Conservation (phyloP, 139 green algal genomes). For the Micromonas commoda region DNA sequence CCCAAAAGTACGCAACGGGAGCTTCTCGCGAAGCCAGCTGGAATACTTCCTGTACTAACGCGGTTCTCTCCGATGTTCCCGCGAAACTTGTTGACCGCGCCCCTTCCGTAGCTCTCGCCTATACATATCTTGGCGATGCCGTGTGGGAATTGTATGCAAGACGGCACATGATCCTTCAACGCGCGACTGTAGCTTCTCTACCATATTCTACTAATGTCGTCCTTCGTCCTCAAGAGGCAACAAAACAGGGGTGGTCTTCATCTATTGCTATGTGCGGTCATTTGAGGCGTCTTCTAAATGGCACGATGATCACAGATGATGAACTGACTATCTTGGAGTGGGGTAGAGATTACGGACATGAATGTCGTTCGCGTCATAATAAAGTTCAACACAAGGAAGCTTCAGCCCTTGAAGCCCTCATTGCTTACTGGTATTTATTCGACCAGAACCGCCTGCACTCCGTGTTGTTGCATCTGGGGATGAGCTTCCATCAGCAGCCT, state of each 20-base stretch:
- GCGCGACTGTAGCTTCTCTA: neutral
- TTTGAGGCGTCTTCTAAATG: neutral
- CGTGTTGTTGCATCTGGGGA: neutral
- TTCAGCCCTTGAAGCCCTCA: neutral
- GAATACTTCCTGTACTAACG: too few species aligned
- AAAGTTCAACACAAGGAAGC: constrained; percentile 3
- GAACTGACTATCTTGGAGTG: constrained; percentile 10
- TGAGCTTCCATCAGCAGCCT: neutral
- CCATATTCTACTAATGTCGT: neutral
- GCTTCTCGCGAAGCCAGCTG: too few species aligned
- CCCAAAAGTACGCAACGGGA: too few species aligned
- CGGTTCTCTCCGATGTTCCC: too few species aligned
- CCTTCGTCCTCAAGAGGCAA: neutral
- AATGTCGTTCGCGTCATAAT: constrained; percentile 11
- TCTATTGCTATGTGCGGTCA: constrained; percentile 7
- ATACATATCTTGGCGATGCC: constrained; percentile 20
- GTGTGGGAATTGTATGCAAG: constrained; percentile 20
- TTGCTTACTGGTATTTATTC: constrained; percentile 23
- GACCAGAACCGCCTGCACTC: neutral
- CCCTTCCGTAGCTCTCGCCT: neutral
- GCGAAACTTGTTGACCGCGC: neutral
- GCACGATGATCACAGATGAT: neutral
- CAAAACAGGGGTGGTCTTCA: neutral
- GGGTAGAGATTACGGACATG: constrained; percentile 7
- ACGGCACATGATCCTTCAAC: constrained; percentile 8